Evolutionary conservation across 2,329 filamentous ascomycete species (phyloP).

Genomic region (Cordyceps javanica): DNA sequence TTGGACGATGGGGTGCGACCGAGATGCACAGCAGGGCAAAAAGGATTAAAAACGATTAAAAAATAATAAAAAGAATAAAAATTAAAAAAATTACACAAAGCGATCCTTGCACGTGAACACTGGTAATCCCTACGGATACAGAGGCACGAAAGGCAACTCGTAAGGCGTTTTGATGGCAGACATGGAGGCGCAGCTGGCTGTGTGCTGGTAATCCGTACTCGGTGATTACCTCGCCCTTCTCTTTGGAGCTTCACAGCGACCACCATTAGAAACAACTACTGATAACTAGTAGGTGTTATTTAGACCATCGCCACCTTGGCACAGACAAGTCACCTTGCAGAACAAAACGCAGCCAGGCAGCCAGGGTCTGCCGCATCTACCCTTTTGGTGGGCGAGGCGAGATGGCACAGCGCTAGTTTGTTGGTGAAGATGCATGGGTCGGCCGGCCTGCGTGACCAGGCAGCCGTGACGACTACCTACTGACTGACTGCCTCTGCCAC

Average conservation of each 20-base stretch:
- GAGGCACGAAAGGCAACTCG: background rate
- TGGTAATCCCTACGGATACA: no score
- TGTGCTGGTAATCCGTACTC: no score
- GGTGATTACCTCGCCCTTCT: no score
- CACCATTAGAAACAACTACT: no score
- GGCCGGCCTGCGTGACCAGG: background rate
- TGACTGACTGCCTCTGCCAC: no score
- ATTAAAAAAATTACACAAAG: background rate
- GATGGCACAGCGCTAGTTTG: background rate
- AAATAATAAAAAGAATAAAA: no score
- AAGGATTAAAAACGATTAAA: background rate
- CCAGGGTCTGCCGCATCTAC: background rate
- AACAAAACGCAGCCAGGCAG: background rate
- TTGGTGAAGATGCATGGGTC: no score
- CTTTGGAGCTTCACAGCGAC: no score
- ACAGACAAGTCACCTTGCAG: constrained; percentile 8
- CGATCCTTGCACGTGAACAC: no score
- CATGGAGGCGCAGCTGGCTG: background rate
- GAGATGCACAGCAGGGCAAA: background rate
- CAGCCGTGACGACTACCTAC: constrained; percentile 1
- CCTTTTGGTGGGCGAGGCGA: background rate
- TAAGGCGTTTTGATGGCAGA: constrained; percentile 1
- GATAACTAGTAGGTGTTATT: no score
- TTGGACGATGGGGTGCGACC: background rate
- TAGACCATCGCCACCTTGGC: background rate